phyloP scores from a whole-genome alignment of 371 early-diverging fungal species.

The Actinomucor elegans region DNA sequence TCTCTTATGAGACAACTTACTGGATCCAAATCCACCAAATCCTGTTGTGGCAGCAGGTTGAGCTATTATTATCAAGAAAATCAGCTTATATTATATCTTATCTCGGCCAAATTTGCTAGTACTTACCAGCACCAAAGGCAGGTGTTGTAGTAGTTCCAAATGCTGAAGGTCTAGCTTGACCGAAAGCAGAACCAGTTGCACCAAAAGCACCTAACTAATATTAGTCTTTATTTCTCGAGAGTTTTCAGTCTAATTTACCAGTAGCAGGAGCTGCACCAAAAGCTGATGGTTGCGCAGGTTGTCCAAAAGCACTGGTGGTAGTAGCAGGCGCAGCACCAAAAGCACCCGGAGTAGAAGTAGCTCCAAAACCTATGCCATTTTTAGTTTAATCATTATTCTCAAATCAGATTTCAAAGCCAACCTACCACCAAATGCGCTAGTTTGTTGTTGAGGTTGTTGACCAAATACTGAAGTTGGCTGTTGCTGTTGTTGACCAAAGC shows the following conservation, averaged over 20 bases:
- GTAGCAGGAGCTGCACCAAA: conserved; percentile 37
- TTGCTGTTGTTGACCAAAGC: conserved; percentile 61
- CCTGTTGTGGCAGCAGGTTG: conserved; percentile 29
- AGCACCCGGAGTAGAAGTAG: conserved; percentile 37
- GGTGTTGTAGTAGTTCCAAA: conserved; percentile 34
- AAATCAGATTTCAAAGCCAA: too few species aligned
- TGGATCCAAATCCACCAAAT: conserved; percentile 43
- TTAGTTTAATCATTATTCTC: too few species aligned
- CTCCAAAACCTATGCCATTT: conserved; percentile 43
- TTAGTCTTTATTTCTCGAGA: too few species aligned
- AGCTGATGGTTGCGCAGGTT: conserved; percentile 40
- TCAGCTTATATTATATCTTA: too few species aligned
- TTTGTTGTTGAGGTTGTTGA: conserved; percentile 39
- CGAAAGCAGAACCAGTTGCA: conserved; percentile 48
- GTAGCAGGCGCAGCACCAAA: conserved; percentile 39
- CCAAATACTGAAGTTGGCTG: conserved; percentile 47
- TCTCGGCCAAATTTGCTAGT: too few species aligned
- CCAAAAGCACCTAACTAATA: conserved; percentile 42
- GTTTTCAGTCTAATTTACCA: conserved; percentile 18
- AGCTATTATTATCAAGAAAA: conserved; percentile 10
- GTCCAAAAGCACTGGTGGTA: conserved; percentile 51
- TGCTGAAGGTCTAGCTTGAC: conserved; percentile 42
- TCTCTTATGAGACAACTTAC: conserved; percentile 24
- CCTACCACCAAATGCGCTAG: conserved; percentile 54
- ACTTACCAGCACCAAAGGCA: conserved; percentile 35